These are phyloP conservation scores for Ophiostoma montium DNA, from an alignment of 2,329 filamentous ascomycete species.

Conservation along the genomic window DNA sequence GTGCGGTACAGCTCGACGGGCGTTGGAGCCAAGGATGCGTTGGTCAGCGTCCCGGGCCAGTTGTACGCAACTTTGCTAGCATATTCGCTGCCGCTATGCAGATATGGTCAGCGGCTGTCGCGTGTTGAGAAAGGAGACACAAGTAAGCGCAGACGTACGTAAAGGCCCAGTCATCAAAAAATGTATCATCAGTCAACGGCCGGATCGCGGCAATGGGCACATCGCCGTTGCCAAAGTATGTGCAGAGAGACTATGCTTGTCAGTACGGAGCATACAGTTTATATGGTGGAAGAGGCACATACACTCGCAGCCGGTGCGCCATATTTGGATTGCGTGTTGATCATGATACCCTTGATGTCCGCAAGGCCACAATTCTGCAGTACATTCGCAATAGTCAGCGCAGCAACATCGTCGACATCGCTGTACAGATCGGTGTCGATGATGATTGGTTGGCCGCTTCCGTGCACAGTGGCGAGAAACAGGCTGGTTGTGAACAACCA, in stretches of 20 bases:
- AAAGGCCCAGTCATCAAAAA: constrained; percentile 24
- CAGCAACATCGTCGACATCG: constrained; percentile 28
- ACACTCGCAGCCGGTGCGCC: constrained; percentile 27
- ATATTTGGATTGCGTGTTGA: constrained; percentile 28
- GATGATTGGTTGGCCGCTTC: constrained; percentile 22
- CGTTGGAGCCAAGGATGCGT: constrained; percentile 24
- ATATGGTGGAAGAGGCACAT: not conserved
- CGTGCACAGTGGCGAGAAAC: not conserved
- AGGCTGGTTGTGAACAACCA: not conserved
- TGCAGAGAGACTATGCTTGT: constrained; percentile 18
- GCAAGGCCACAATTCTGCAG: constrained; percentile 4
- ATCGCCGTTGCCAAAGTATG: constrained; percentile 24
- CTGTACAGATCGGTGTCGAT: constrained; percentile 33
- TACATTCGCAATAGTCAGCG: constrained; percentile 4
- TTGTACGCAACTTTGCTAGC: constrained; percentile 31
- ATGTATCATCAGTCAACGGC: constrained; percentile 27
- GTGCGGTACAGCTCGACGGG: constrained; percentile 32
- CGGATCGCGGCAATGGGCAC: constrained; percentile 25
- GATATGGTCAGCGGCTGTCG: constrained; percentile 8
- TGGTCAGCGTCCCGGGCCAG: constrained; percentile 24
- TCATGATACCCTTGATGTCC: constrained; percentile 26
- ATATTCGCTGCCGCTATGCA: constrained; percentile 24
- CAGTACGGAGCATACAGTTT: too few relatives aligned
- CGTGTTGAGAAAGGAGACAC: not conserved
- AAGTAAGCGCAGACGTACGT: not conserved